Evolutionary conservation across 345 rosid genomes (phyloP).

Genomic region (Camelina sativa): DNA sequence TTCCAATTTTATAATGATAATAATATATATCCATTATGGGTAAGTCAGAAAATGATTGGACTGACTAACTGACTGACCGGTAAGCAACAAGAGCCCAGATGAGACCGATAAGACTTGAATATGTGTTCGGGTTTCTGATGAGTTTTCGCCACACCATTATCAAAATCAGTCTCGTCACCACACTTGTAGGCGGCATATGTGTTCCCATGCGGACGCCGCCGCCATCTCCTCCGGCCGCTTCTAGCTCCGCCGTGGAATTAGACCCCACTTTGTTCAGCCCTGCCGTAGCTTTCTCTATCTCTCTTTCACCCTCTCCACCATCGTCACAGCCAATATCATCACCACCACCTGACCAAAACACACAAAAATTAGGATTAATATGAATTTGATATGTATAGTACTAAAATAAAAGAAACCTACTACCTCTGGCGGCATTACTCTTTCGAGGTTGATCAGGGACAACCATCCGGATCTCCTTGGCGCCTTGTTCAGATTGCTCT

Average conservation of each 20-base stretch:
- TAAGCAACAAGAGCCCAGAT: constrained; percentile 86
- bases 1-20: not conserved
- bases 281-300: constrained; percentile 54
- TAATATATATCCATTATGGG: not conserved
- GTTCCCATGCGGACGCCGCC: constrained; percentile 20
- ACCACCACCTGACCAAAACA: constrained; percentile 38
- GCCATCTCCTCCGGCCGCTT: constrained; percentile 46
- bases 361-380: not conserved
- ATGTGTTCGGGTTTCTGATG: constrained; percentile 93
- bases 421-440: constrained; percentile 66
- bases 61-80: constrained; percentile 51
- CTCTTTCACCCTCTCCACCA: constrained; percentile 55
- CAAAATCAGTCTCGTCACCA: constrained; percentile 88
- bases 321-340: constrained; percentile 37
- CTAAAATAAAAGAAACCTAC: not conserved
- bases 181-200: constrained; percentile 92
- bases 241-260: constrained; percentile 67
- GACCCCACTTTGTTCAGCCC: constrained; percentile 63
- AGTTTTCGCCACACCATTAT: constrained; percentile 99
- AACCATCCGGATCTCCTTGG: constrained; percentile 90
- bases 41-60: constrained; percentile 10
- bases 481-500: constrained; percentile 83
- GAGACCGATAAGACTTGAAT: constrained; percentile 91
- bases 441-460: constrained; percentile 75
- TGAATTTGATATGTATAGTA: not conserved